Evolutionary conservation across 1,284 basidiomycete genomes (phyloP), one percentile per base, ranked within the genome.

Genomic region (Pyrrhoderma noxium): DNA sequence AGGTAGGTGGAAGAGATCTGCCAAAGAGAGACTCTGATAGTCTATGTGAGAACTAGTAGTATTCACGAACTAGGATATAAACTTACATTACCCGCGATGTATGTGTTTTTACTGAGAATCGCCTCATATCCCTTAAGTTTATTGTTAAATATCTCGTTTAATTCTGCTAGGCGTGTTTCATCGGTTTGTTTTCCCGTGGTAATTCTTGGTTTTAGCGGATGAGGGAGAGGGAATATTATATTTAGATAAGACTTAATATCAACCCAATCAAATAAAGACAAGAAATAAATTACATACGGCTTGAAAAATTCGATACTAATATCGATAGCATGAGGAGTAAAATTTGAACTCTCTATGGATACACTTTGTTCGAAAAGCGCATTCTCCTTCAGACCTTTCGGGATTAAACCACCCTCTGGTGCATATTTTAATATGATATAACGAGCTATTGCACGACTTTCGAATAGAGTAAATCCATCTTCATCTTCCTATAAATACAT

Each of bases 391-490:
- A 60, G 46, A 44, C 67, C 64, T 5, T 65, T 58, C 38, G 56
- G 38, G 27, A 58, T 25, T 18, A 56, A 53, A 4, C 47, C 39
- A 18, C 34, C 35, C 4, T 45, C 53, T 9, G 43, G 43, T 27
- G 52, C 52, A 52, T 74, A 73, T 59, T 77, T 76, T 51, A 65
- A 63, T 47, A 69, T 69, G 54, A 77, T 47, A 60, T 79, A 78
- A 31, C 75, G 70, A 4, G 57, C 57, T 53, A 82, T 80, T 2
- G 79, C 78, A 35, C 79, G 73, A 34, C 71, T 74, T 61, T 82
- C 75, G 61, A 63, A 76, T 42, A 75, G 56, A 47, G 62, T 56
- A 63, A 75, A 71, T 14, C 70, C 70, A 43, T 77, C 73, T 8
- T 53, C 51, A 1, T 56, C 55, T 19, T 43, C 18, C 45, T 48